Evolutionary conservation across 2,329 filamentous ascomycete species (phyloP).

Genomic region (Cercospora nicotianae): DNA sequence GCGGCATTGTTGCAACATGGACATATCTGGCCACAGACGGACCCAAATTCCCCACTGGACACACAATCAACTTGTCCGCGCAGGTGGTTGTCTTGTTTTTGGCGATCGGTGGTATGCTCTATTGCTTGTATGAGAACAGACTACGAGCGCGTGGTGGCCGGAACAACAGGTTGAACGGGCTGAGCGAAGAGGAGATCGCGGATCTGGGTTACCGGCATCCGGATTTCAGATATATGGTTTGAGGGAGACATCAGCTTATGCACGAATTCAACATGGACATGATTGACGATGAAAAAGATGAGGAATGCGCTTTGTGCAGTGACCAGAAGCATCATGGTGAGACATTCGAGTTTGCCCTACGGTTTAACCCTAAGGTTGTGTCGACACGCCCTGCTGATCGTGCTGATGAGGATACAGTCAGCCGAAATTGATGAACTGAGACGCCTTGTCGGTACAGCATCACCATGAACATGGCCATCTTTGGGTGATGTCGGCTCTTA

Average conservation of each 20-base stretch:
- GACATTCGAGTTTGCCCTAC: not conserved
- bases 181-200: conserved; percentile 49
- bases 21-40: conserved; percentile 53
- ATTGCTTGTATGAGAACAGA: conserved; percentile 57
- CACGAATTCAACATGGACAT: not conserved
- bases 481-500: too few species aligned
- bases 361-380: not conserved
- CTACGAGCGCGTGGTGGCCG: conserved; percentile 51
- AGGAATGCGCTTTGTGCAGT: not conserved
- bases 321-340: not conserved
- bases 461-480: too few species aligned
- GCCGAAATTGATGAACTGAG: too few species aligned
- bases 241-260: not conserved
- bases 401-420: not conserved
- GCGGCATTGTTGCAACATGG: conserved; percentile 60
- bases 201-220: conserved; percentile 57
- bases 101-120: conserved; percentile 52
- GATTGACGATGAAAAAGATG: not conserved
- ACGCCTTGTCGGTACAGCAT: too few species aligned
- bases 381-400: not conserved
- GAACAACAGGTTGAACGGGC: conserved; percentile 52
- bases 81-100: conserved; percentile 51
- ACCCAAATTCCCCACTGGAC: conserved; percentile 52
- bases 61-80: conserved; percentile 58
- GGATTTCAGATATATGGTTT: conserved; percentile 57